Base-by-base conservation (phyloP, 345 rosid species). In the Moricandia moricandioides region DNA sequence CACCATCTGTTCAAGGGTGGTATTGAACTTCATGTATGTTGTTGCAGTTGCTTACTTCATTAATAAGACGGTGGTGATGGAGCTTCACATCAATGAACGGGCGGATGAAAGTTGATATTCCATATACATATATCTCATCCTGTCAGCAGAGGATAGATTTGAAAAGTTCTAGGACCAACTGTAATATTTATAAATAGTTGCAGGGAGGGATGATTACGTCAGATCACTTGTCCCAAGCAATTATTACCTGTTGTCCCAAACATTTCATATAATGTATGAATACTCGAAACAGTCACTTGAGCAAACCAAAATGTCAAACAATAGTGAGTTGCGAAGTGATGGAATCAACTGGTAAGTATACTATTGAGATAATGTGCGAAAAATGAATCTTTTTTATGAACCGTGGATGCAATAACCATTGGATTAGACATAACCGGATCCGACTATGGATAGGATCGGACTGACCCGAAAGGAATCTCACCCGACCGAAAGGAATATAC, bases 31-130 rank as follows among this genome's bases (percentile, higher is more conserved):
- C 27, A 37, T 39, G 0, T 75, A n/a, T 74, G 54, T 70, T 68
- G 37, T 69, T 89, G 89, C 90, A 91, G 97, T 83, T 91, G 85
- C 89, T 93, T 30, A 87, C 88, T 18, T 93, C 97, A 17, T 81
- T 93, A 26, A 83, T 93, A 18, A 83, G 96, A 62, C 88, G 98
- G 75, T 93, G 97, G 97, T 91, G 79, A 77, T 51, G 31, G 40
- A 72, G 59, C 27, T 3, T 31, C 26, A 10, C 1, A 60, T 60
- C 65, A 24, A 43, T 51, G 31, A 29, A 29, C 52, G 52, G 17
- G 17, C 17, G 52, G 18, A 45, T n/a, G 52, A 17, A 45, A 45
- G 18, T 45, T 45, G 1, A 45, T 45, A 45, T 45, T n/a, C 8
- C 17, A 45, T 43, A 43, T 43, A 14, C 49, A 43, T 43, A 43